These are phyloP conservation scores for Coemansia interrupta DNA, from an alignment of 192 early-diverging fungal genomes.

Conservation along the genomic window DNA sequence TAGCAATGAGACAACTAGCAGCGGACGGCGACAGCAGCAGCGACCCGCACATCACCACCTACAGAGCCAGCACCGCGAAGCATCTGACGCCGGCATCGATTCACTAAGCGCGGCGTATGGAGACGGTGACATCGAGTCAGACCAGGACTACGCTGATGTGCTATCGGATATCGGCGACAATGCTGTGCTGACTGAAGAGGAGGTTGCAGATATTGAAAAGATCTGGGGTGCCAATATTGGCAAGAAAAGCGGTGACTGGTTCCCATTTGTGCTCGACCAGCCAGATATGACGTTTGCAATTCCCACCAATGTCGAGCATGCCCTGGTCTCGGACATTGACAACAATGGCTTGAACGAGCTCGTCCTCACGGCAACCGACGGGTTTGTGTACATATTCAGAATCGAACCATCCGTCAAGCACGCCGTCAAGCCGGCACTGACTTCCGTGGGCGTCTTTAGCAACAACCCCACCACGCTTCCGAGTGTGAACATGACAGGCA, in stretches of 20 bases:
- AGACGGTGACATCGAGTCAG: slow-evolving; percentile 34
- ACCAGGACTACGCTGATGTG: slow-evolving; percentile 24
- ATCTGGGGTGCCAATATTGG: slow-evolving; percentile 52
- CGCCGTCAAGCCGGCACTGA: slow-evolving; percentile 33
- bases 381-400: slow-evolving; percentile 53
- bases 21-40: slow-evolving; percentile 6
- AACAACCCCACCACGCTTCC: slow-evolving; percentile 40
- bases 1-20: slow-evolving; percentile 24
- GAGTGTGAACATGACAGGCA: slow-evolving; percentile 41
- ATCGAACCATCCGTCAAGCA: slow-evolving; percentile 40
- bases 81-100: slow-evolving; percentile 17
- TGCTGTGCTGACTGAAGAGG: slow-evolving; percentile 29
- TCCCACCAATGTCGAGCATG: slow-evolving; percentile 52
- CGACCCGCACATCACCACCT: not conserved
- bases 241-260: slow-evolving; percentile 54
- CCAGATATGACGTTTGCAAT: slow-evolving; percentile 52
- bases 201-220: slow-evolving; percentile 46
- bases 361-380: slow-evolving; percentile 53
- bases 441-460: slow-evolving; percentile 38
- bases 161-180: slow-evolving; percentile 26
- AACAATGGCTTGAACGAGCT: slow-evolving; percentile 54
- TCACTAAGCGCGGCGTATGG: slow-evolving; percentile 31
- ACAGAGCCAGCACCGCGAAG: slow-evolving; percentile 1
- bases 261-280: slow-evolving; percentile 42
- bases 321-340: slow-evolving; percentile 50